These are phyloP conservation scores for Saturnispora silvae DNA, from an alignment of 805 yeast species.

Conservation along the genomic window DNA sequence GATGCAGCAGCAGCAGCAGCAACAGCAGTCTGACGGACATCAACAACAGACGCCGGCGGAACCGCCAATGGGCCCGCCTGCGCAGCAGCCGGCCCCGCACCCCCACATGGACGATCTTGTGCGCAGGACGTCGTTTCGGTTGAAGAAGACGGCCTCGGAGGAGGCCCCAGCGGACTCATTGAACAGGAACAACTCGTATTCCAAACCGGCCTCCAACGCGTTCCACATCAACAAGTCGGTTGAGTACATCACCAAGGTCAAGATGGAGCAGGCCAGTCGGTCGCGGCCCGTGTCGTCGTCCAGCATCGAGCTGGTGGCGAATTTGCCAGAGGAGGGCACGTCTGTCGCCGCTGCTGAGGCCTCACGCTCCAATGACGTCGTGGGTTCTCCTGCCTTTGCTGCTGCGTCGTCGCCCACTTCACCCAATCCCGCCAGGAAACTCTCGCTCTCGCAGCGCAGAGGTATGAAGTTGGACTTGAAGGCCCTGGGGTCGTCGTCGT, in stretches of 20 bases:
- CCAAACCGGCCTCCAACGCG: constrained; percentile 1
- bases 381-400: neutral
- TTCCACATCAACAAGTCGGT: constrained; percentile 8
- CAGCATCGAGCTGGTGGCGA: neutral
- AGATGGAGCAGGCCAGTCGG: constrained; percentile 1
- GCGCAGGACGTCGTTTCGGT: constrained; percentile 16
- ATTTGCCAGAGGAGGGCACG: neutral
- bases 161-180: neutral
- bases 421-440: too few species aligned
- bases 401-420: neutral
- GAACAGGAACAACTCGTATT: constrained; percentile 6
- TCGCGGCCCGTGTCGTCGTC: constrained; percentile 1
- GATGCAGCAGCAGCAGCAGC: constrained; percentile 35
- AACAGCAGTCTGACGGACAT: neutral
- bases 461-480: constrained; percentile 40
- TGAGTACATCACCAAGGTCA: constrained; percentile 5
- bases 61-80: constrained; percentile 9
- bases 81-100: constrained; percentile 3
- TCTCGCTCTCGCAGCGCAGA: constrained; percentile 43
- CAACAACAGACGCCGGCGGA: constrained; percentile 1
- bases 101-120: constrained; percentile 6
- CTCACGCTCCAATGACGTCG: too few species aligned
- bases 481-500: constrained; percentile 23
- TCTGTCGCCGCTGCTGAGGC: neutral
- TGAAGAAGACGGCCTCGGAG: neutral